Base-by-base conservation (phyloP, 495 filamentous ascomycete genomes). In the Choiromyces venosus region DNA sequence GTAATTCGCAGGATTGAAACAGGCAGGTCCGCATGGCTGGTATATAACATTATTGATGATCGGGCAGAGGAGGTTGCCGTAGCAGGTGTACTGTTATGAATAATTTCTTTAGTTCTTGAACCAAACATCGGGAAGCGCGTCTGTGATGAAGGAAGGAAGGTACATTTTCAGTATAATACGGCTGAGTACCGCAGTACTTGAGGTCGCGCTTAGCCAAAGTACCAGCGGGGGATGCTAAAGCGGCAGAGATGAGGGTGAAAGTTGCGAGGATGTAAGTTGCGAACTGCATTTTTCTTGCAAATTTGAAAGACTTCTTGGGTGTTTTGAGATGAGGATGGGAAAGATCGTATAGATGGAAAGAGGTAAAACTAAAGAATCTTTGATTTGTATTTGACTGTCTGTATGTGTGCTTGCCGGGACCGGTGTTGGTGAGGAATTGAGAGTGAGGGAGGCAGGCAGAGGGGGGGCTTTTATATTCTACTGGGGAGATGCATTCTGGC, bases 81-180 rank as follows among this genome's bases (percentile, higher is more conserved):
- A 81, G 66, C 79, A 81, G 37, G 78, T 81, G 76, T 81, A 81
- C 79, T 81, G 19, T 29, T 4, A 14, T 29, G 69, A 12, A 61
- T 16, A n/a, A 36, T 67, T 65, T 9, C 25, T 56, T 56, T 29
- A 8, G n/a, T 18, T 38, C 71, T 78, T 10, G 65, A 67, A 70
- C 8, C 46, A 37, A 33, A 19, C 0, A 33, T 65, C 10, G 44
- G 2, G 14, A 52, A 16, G 38, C 42, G 4, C 44, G 12, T 44
- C 7, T 19, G 39, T 7, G 18, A 39, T 56, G 37, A 37, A 19
- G 36, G 2, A 36, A n/a, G 2, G 29, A 38, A 44, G 42, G 68
- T 71, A 77, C 78, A 5, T 72, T 36, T 7, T 29, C 1, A 39
- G 74, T 37, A 1, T 61, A 0, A 8, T 81, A 81, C 25, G 70